Evolutionary conservation across 768 basidiomycete genomes (phyloP).

Genomic region (Myochromella boudieri): DNA sequence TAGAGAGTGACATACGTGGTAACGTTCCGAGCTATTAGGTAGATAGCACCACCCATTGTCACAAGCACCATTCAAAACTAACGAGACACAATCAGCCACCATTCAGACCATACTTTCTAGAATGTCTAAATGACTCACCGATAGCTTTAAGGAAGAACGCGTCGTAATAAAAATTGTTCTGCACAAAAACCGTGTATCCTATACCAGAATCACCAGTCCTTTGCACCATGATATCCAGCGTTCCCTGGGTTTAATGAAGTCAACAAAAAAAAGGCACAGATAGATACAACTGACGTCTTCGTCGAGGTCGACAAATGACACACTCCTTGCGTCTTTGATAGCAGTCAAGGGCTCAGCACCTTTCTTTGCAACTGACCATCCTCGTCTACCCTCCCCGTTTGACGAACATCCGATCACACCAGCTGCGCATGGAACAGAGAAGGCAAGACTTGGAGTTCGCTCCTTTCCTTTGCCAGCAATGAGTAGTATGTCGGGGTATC

Average conservation of each 20-base stretch:
- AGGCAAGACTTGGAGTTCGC: constrained; percentile 59
- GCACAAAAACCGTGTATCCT: constrained; percentile 75
- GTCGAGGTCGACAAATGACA: constrained; percentile 87
- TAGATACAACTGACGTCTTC: constrained; percentile 73
- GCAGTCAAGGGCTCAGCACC: constrained; percentile 61
- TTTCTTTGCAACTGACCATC: constrained; percentile 56
- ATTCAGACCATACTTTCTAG: neutral
- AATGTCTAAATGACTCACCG: constrained; percentile 45
- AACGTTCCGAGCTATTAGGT: constrained; percentile 57
- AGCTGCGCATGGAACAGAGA: constrained; percentile 58
- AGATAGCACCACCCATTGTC: constrained; percentile 74
- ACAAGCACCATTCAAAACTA: constrained; percentile 94
- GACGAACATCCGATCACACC: constrained; percentile 58
- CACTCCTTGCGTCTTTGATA: constrained; percentile 77
- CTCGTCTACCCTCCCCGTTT: constrained; percentile 54
- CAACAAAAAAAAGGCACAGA: constrained; percentile 5
- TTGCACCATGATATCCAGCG: constrained; percentile 89
- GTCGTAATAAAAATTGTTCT: constrained; percentile 98
- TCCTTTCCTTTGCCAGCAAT: constrained; percentile 45
- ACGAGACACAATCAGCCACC: constrained; percentile 5
- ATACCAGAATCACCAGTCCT: constrained; percentile 65
- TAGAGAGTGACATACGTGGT: constrained; percentile 59
- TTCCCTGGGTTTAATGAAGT: constrained; percentile 66
- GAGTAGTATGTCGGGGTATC: constrained; percentile 85
- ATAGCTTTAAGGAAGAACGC: constrained; percentile 98